Percentiles rank a stretch among this genome's conserved stretches.
These are phyloP conservation scores for Pyrrhoderma lamaoense DNA, from an alignment of 1,284 basidiomycete genomes.

Conservation along the genomic window DNA sequence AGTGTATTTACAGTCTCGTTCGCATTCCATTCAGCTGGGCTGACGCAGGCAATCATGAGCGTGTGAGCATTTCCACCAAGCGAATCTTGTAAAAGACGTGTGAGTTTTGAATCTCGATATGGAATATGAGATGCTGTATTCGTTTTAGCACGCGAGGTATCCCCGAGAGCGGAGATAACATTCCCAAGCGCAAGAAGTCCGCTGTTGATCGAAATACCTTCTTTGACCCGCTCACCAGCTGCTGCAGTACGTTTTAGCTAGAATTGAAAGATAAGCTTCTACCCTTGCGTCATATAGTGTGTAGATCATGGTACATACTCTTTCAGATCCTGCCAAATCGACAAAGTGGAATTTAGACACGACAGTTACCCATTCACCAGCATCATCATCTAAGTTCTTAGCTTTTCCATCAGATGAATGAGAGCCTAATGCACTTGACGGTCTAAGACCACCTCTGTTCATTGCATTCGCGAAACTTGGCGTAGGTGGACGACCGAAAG, in stretches of 20 bases:
- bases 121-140: slow-evolving; percentile 81
- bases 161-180: slow-evolving; percentile 97
- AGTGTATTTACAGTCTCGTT: slow-evolving; percentile 95
- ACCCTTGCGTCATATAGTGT: slow-evolving; percentile 5
- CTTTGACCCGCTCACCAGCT: slow-evolving; percentile 91
- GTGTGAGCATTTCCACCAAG: slow-evolving; percentile 98
- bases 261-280: slow-evolving; percentile 19
- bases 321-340: slow-evolving; percentile 93
- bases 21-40: slow-evolving; percentile 92
- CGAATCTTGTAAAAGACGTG: slow-evolving; percentile 90
- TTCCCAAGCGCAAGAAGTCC: slow-evolving; percentile 95
- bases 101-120: slow-evolving; percentile 97
- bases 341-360: slow-evolving; percentile 98
- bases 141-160: slow-evolving; percentile 75
- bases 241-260: slow-evolving; percentile 90
- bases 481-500: slow-evolving; percentile 64
- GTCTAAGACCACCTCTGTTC: slow-evolving; percentile 62
- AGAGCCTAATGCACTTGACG: slow-evolving; percentile 63
- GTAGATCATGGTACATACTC: slow-evolving; percentile 44
- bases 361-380: slow-evolving; percentile 81
- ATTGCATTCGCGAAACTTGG: slow-evolving; percentile 71
- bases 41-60: slow-evolving; percentile 98
- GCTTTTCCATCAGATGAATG: slow-evolving; percentile 43
- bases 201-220: slow-evolving; percentile 96
- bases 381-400: slow-evolving; percentile 47